Percentiles rank a stretch among this genome's conserved stretches.
These are phyloP conservation scores for Huntiella omanensis DNA, from an alignment of 2,329 filamentous ascomycete species.

Conservation along the genomic window DNA sequence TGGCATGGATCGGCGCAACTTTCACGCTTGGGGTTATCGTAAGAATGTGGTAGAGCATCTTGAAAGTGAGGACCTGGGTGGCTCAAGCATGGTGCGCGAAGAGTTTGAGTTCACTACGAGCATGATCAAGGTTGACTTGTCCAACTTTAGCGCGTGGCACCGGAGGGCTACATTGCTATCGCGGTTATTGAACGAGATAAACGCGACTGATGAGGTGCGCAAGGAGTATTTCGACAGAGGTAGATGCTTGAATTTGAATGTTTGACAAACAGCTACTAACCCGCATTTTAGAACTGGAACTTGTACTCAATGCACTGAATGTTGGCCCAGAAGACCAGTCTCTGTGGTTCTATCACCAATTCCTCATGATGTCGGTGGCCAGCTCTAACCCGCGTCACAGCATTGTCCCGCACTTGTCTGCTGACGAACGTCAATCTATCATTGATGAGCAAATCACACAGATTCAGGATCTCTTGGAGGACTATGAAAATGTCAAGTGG, in stretches of 20 bases:
- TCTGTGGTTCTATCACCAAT: conserved; percentile 93
- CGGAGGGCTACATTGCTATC: conserved; percentile 71
- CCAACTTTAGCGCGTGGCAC: conserved; percentile 97
- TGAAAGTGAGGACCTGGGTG: conserved; percentile 36
- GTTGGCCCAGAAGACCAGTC: conserved; percentile 89
- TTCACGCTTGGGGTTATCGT: conserved; percentile 91
- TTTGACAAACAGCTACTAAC: too few species aligned
- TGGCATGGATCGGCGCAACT: conserved; percentile 69
- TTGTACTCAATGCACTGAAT: conserved; percentile 62
- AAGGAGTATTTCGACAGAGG: conserved; percentile 53
- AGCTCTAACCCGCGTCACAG: conserved; percentile 29
- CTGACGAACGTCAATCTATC: conserved; percentile 44
- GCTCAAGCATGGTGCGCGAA: conserved; percentile 48
- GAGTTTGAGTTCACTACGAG: conserved; percentile 83
- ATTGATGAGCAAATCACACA: conserved; percentile 53
- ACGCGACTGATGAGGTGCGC: conserved; percentile 42
- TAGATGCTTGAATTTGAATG: conserved; percentile 15
- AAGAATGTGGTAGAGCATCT: conserved; percentile 59
- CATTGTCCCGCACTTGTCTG: conserved; percentile 45
- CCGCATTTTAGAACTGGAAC: conserved; percentile 40
- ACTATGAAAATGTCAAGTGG: conserved; percentile 50
- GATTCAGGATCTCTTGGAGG: conserved; percentile 45
- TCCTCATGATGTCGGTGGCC: conserved; percentile 52
- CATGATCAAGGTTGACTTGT: conserved; percentile 71
- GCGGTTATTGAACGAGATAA: conserved; percentile 50